These are phyloP conservation scores for Trametes sanguinea DNA, from an alignment of 768 basidiomycete species.

Conservation along the genomic window DNA sequence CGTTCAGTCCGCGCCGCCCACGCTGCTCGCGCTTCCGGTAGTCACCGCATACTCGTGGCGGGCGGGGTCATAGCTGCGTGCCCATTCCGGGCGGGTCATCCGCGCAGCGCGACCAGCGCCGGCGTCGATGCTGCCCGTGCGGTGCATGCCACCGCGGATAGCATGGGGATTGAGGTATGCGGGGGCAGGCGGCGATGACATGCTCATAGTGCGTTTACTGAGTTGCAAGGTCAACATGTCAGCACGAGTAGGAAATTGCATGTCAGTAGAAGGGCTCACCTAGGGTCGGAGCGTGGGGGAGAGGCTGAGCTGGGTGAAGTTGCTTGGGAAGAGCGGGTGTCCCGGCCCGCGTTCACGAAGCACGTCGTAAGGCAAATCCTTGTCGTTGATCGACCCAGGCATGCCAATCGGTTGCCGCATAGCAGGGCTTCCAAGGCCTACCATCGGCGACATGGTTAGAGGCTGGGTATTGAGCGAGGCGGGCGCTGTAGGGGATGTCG, in stretches of 20 bases:
- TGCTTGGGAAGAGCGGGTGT: conserved; percentile 79
- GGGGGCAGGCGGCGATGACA: conserved; percentile 30
- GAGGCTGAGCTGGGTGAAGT: conserved; percentile 66
- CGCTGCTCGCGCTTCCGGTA: conserved; percentile 40
- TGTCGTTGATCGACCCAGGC: conserved; percentile 22
- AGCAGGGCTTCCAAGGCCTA: conserved; percentile 17
- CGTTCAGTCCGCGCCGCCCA: conserved; percentile 22
- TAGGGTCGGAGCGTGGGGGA: conserved; percentile 66
- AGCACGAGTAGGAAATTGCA: neutral
- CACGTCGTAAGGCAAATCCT: conserved; percentile 43
- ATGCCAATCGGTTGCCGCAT: conserved; percentile 6
- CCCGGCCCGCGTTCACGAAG: conserved; percentile 70
- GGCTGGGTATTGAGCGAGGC: conserved; percentile 22
- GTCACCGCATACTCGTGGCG: conserved; percentile 49
- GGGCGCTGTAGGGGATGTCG: conserved; percentile 22
- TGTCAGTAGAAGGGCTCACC: conserved; percentile 36
- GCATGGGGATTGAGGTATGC: conserved; percentile 31
- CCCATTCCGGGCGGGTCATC: conserved; percentile 35
- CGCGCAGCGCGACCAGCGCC: conserved; percentile 27
- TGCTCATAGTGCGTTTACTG: conserved; percentile 31
- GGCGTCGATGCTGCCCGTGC: conserved; percentile 26
- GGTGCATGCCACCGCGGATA: conserved; percentile 24
- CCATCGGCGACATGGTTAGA: conserved; percentile 22
- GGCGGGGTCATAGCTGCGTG: conserved; percentile 42
- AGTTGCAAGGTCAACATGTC: neutral